Evolutionary conservation across 495 filamentous ascomycete genomes (phyloP), one percentile per base, ranked within the genome.

Genomic region (Penicillium paradoxum): DNA sequence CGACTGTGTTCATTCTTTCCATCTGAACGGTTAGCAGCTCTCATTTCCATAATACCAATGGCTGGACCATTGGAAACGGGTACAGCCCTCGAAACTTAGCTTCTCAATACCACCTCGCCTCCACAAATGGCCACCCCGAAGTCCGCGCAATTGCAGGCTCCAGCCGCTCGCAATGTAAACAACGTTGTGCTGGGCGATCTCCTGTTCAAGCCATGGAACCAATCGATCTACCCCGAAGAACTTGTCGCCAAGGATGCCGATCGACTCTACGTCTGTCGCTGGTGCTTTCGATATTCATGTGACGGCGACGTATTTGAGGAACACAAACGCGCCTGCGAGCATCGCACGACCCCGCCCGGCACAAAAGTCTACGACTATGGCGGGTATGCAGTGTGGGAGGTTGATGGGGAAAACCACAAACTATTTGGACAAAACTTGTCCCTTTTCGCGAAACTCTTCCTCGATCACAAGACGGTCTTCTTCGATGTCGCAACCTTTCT

Each of bases 381-480:
- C 53, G 80, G 69, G 46, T 86, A 75, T 62, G 77, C 71, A 44
- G 85, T 98, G n/a, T 91, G 88, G 79, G 89, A 97, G 66, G 81
- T 98, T 1, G 93, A 98, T 63, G 93, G 93, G 27, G 87, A 87
- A 59, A 80, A 87, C 53, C 78, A 97, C 49, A 85, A 96, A 82
- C 81, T 96, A 13, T 98, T 91, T 70, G 89, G 88, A 56, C 93
- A 97, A 71, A 96, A 96, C 64, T 80, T 98, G 48, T 95, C 88
- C 17, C 85, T 98, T 36, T 96, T 97, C 69, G 89, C 90, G n/a
- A 97, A 97, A 64, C 80, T 98, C 45, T 98, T 96, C 69, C 85
- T 98, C 49, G 91, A 97, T 66, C 96, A 91, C 65, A 99, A 99
- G 67, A 95, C 90, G 18, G 91, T 99, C 54, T 97, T 96, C 72